Conservation (phyloP, 176 grass and related monocot genomes). For the Carex scoparia region DNA sequence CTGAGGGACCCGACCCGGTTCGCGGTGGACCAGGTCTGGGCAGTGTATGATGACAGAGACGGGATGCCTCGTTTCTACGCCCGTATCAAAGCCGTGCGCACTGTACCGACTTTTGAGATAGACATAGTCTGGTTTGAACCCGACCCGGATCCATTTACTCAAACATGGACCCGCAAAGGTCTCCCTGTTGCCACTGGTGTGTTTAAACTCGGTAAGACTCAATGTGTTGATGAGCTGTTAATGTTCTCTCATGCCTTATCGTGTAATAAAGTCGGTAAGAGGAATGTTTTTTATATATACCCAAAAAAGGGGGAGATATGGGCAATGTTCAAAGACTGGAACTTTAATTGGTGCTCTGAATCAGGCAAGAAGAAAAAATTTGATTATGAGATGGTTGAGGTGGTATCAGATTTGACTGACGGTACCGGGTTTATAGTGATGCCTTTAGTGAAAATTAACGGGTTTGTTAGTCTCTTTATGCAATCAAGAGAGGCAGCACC, state of each 20-base stretch:
- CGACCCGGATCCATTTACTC: slow-evolving; percentile 33
- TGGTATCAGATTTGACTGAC: slow-evolving; percentile 53
- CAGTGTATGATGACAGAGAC: slow-evolving; percentile 67
- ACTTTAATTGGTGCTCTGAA: slow-evolving; percentile 49
- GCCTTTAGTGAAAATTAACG: slow-evolving; percentile 65
- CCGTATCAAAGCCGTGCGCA: slow-evolving; percentile 49
- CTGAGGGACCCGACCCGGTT: slow-evolving; percentile 47
- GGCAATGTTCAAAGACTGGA: slow-evolving; percentile 76
- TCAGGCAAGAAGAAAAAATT: slow-evolving; percentile 29
- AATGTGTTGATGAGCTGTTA: slow-evolving; percentile 28
- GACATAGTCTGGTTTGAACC: slow-evolving; percentile 64
- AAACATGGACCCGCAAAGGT: slow-evolving; percentile 37
- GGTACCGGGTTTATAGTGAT: slow-evolving; percentile 49
- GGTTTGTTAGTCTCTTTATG: slow-evolving; percentile 68
- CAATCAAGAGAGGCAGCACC: slow-evolving; percentile 44
- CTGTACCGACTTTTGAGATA: slow-evolving; percentile 36
- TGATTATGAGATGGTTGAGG: slow-evolving; percentile 72
- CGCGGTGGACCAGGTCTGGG: slow-evolving; percentile 65
- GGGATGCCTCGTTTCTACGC: slow-evolving; percentile 91
- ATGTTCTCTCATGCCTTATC: slow-evolving; percentile 67
- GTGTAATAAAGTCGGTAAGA: slow-evolving; percentile 31
- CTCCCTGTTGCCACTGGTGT: slow-evolving; percentile 68
- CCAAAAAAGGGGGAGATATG: slow-evolving; percentile 80
- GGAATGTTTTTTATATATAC: slow-evolving; percentile 51
- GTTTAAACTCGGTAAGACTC: slow-evolving; percentile 44